Base-by-base conservation (phyloP, 306 rosid species). In the Cicer chorassanicum region DNA sequence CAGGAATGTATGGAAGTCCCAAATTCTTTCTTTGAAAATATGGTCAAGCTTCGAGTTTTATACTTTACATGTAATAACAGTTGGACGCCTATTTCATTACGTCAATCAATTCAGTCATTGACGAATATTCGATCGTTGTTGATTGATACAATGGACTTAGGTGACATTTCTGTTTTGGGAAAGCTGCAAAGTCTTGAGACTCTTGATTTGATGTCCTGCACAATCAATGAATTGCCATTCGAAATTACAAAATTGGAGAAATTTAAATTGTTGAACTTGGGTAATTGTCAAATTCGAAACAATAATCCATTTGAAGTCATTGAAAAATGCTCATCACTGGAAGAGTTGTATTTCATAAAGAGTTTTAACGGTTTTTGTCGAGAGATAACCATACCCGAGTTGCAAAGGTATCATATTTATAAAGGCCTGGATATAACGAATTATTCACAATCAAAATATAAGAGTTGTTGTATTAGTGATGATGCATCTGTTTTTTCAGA, bases 281-380 rank as follows among this genome's bases (percentile, higher is more conserved):
- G 4, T 29, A 3, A 4, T 29, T 29, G 36, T 4, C 5, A 0
- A 81, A 51, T 6, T 48, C 75, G 3, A 74, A 7, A 0, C 46
- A 15, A 38, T 2, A 59, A 64, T 54, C 64, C 68, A 39, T 57
- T 48, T 9, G 5, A 71, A n/a, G 82, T 71, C 9, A 78, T 78
- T 60, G 39, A 1, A n/a, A 39, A 55, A 21, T 74, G 76, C 46
- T 5, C 2, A 5, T 39, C 44, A 11, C 38, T 80, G 3, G 75
- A 80, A 68, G 83, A 80, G 40, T n/a, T 29, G 36, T 29, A 3
- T 29, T 29, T 29, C 36, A 0, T 0, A 4, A 0, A 29, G 5
- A 29, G 36, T 29, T 29, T 29, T 29, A 29, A 29, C 5, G 0
- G 0, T 29, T 29, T 29, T 29, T 29, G 36, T 29, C 29, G 8